Percentiles rank a stretch among this genome's conserved stretches.
Evolutionary conservation across 164 flowering plant genomes (phyloP).

Genomic region (Liquidambar formosana): DNA sequence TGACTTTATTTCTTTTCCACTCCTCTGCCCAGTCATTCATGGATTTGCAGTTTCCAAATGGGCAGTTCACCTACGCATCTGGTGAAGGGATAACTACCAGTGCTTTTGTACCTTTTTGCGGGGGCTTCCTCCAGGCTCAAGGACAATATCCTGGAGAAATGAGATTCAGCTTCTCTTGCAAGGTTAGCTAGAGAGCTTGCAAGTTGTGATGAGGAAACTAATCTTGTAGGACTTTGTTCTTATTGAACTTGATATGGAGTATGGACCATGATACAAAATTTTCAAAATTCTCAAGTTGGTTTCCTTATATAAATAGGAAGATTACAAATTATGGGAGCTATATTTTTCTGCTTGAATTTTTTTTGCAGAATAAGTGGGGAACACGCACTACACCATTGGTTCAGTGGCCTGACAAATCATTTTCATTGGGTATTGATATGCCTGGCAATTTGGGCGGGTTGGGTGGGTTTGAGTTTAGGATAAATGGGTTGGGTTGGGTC

Average conservation of each 20-base stretch:
- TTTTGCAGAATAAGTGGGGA: constrained; percentile 83
- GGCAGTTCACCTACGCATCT: constrained; percentile 89
- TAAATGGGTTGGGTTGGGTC: no score
- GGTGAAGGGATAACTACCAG: constrained; percentile 94
- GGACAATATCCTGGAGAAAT: constrained; percentile 97
- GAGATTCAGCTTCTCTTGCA: constrained; percentile 83
- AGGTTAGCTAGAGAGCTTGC: constrained; percentile 45
- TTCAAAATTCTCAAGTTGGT: background rate
- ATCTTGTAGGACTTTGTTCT: background rate
- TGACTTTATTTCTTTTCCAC: no score
- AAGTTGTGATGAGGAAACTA: background rate
- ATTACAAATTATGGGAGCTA: no score
- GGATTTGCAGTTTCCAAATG: constrained; percentile 97
- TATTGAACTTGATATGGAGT: background rate
- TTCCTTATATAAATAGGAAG: background rate
- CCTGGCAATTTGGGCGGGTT: no score
- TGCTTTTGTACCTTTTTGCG: constrained; percentile 80
- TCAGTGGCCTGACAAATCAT: constrained; percentile 93
- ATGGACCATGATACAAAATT: background rate
- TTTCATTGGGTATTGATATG: constrained; percentile 68
- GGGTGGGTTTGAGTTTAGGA: no score
- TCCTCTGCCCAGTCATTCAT: constrained; percentile 82
- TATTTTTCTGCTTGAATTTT: background rate
- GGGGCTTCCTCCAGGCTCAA: constrained; percentile 95
- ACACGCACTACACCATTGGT: constrained; percentile 80